phyloP scores from a whole-genome alignment of 495 filamentous ascomycete species.

The Penicillium psychrofluorescens region DNA sequence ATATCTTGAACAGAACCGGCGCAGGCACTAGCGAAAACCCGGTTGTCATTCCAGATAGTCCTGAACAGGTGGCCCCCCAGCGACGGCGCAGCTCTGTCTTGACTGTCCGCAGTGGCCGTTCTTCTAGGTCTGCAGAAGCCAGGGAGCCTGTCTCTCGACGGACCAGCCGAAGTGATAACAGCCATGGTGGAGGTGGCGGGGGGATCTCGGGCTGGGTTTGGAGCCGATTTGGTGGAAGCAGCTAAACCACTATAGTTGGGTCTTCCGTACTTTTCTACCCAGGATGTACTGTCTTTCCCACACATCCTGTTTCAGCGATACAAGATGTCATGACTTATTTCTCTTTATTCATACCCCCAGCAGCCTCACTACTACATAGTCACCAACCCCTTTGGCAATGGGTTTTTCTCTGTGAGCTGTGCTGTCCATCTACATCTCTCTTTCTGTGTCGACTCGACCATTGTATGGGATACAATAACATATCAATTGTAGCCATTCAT shows the following conservation, averaged over 20 bases:
- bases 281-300: no score
- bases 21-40: conserved; percentile 29
- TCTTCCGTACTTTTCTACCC: no score
- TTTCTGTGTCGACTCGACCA: no score
- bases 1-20: conserved; percentile 6
- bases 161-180: conserved; percentile 18
- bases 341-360: no score
- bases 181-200: conserved; percentile 5
- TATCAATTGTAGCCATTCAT: no score
- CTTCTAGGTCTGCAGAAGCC: conserved; percentile 7
- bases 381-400: no score
- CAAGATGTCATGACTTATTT: no score
- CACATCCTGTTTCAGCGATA: no score
- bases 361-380: no score
- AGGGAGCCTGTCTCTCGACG: conserved; percentile 7
- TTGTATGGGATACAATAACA: no score
- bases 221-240: conserved; percentile 28
- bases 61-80: conserved; percentile 9
- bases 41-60: conserved; percentile 19
- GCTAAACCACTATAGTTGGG: neutral
- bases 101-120: conserved; percentile 10
- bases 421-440: no score
- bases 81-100: conserved; percentile 16
- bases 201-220: conserved; percentile 32
- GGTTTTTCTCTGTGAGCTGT: no score